phyloP scores from a whole-genome alignment of 108 stramenopile species.

The Chaetoceros tenuissimus region DNA sequence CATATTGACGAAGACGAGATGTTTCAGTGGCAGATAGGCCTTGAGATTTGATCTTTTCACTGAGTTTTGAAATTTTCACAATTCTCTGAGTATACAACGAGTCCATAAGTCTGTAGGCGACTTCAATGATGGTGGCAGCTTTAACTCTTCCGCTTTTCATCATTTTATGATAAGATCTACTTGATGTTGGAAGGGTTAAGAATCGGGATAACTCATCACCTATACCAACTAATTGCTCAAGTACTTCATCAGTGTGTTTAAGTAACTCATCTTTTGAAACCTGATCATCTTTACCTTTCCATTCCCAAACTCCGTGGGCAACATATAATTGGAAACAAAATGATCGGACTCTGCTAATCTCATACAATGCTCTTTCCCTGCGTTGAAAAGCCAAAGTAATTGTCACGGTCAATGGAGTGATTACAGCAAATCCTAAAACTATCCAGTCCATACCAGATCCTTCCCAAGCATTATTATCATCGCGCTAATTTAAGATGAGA shows the following conservation, averaged over 20 bases:
- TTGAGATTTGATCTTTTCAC: slow-evolving; percentile 30
- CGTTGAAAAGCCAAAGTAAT: slow-evolving; percentile 39
- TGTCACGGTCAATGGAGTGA: slow-evolving; percentile 32
- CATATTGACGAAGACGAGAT: slow-evolving; percentile 43
- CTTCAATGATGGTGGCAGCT: slow-evolving; percentile 28
- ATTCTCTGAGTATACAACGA: slow-evolving; percentile 13
- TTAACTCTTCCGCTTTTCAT: slow-evolving; percentile 24
- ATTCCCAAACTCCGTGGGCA: slow-evolving; percentile 48
- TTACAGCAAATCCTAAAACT: slow-evolving; percentile 59
- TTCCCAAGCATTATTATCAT: not conserved
- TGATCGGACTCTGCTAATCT: slow-evolving; percentile 28
- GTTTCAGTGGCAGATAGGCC: slow-evolving; percentile 38
- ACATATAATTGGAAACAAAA: slow-evolving; percentile 30
- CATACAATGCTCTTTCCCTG: slow-evolving; percentile 34
- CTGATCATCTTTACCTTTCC: slow-evolving; percentile 26
- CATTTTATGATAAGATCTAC: slow-evolving; percentile 37
- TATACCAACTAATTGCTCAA: slow-evolving; percentile 38
- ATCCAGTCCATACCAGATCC: slow-evolving; percentile 50
- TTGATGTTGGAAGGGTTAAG: slow-evolving; percentile 40
- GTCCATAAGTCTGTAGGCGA: slow-evolving; percentile 25
- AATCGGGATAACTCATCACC: slow-evolving; percentile 43
- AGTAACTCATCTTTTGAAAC: slow-evolving; percentile 24
- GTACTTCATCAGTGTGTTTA: slow-evolving; percentile 33
- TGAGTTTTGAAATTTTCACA: slow-evolving; percentile 20
- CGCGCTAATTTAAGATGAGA: too few relatives aligned